Conservation (phyloP, 176 grass and related monocot genomes). For the Elymus sibiricus region DNA sequence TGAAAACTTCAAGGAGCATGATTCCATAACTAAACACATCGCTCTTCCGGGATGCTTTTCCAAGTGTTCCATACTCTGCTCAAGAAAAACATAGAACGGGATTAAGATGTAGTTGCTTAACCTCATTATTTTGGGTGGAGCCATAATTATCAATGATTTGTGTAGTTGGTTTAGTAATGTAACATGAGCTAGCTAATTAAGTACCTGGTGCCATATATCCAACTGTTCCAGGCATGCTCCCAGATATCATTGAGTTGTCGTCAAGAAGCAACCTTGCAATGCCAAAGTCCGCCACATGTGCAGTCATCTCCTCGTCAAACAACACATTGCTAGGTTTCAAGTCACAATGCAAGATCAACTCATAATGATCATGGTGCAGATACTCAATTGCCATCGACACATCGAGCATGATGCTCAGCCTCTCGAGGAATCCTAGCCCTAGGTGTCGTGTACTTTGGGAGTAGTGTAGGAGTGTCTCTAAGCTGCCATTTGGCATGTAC, state of each 20-base stretch:
- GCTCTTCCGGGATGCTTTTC: background rate
- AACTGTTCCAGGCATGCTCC: background rate
- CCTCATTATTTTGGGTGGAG: background rate
- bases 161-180: background rate
- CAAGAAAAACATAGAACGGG: background rate
- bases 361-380: background rate
- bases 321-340: background rate
- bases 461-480: background rate
- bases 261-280: background rate
- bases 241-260: background rate
- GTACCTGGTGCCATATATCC: background rate
- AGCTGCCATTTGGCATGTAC: background rate
- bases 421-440: background rate
- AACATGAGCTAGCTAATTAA: background rate
- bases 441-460: background rate
- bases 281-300: background rate
- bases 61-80: background rate
- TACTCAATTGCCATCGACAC: background rate
- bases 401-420: background rate
- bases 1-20: slow-evolving; percentile 6
- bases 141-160: background rate
- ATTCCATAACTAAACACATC: background rate
- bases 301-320: background rate
- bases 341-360: background rate
- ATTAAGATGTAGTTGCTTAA: background rate